Evolutionary conservation across 176 grass and related monocot species (phyloP).

Genomic region (maize (Zea mays)): Zm-B73-REFERENCE-NAM-5.0 NC_050096.1:41805501-41806000

Average conservation of each 20-base stretch:
- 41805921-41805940: background rate
- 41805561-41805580: background rate
- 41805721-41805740: constrained; percentile 18
- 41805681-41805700: constrained; percentile 18
- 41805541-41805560: background rate
- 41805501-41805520: background rate
- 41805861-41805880: constrained; percentile 97
- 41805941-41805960: background rate
- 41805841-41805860: constrained; percentile 95
- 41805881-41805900: constrained; percentile 63
- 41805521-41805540: background rate
- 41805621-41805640: background rate
- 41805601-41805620: constrained; percentile 10
- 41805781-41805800: background rate
- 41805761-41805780: constrained; percentile 10
- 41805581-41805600: constrained; percentile 6
- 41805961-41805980: background rate
- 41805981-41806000: constrained; percentile 1
- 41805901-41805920: constrained; percentile 12
- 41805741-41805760: background rate
- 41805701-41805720: constrained; percentile 10
- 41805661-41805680: background rate
- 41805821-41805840: constrained; percentile 99
- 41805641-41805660: background rate
- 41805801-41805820: constrained; percentile 44